Conservation (phyloP, 192 early-diverging fungal species). For the Oehlia diaphana region DNA sequence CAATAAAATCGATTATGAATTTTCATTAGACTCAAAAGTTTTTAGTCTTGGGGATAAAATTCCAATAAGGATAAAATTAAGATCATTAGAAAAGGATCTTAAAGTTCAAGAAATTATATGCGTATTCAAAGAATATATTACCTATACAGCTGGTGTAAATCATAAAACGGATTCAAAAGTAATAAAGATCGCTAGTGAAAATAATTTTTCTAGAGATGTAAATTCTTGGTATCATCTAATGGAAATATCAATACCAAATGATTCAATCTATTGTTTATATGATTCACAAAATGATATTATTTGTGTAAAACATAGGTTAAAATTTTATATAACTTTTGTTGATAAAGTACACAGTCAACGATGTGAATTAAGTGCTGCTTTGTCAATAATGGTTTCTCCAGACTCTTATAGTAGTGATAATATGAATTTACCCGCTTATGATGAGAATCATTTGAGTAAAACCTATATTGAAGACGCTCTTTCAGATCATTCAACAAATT, state of each 20-base stretch:
- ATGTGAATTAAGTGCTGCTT: conserved; percentile 36
- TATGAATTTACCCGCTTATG: conserved; percentile 19
- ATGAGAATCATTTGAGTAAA: not conserved
- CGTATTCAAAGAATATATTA: conserved; percentile 56
- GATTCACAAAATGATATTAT: conserved; percentile 38
- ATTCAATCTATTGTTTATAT: conserved; percentile 25
- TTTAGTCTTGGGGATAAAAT: conserved; percentile 55
- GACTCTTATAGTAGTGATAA: not conserved
- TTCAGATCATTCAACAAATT: not conserved
- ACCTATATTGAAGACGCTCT: not conserved
- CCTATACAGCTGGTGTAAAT: conserved; percentile 35
- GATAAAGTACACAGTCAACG: conserved; percentile 25
- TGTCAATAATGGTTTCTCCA: conserved; percentile 35
- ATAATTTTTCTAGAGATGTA: not conserved
- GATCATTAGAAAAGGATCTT: conserved; percentile 44
- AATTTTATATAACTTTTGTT: conserved; percentile 32
- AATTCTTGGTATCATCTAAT: conserved; percentile 26
- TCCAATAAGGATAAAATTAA: conserved; percentile 45
- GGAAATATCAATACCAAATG: conserved; percentile 23
- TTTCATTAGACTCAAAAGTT: conserved; percentile 53
- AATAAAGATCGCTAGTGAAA: conserved; percentile 11
- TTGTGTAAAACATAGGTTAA: conserved; percentile 36
- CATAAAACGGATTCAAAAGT: conserved; percentile 16
- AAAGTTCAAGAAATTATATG: conserved; percentile 43
- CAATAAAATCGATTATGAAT: conserved; percentile 55